Base-by-base conservation (phyloP, 164 flowering plant genomes). In the Aristolochia californica region DNA sequence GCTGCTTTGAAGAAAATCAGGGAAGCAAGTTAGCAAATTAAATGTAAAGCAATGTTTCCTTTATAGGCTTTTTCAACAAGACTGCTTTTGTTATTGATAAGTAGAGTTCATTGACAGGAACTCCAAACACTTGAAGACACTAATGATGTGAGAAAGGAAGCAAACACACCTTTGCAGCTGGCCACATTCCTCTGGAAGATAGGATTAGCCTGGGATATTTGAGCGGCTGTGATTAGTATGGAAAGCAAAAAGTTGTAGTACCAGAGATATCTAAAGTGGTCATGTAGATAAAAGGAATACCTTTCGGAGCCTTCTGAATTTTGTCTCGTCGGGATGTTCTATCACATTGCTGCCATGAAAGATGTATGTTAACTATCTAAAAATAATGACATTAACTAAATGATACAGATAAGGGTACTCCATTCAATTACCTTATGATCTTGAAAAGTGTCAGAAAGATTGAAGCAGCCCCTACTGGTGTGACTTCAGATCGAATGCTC, bases 251-350 rank as follows among this genome's bases (percentile, higher is more conserved):
- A 24, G 24, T 47, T 47, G 50, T 17, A 47, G 13, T 47, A 47
- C 10, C 5, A 5, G 18, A 47, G 0, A 8, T 20, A 17, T 47
- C 18, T 7, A 0, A 47, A 20, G 18, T n/a, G n/a, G n/a, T n/a
- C 22, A 1, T 13, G 4, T 47, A 8, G 10, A 47, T 0, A 14
- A n/a, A 55, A 25, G 17, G 13, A 22, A 13, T 77, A 89, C 97
- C 97, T 84, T 94, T 4, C 97, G 80, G 2, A 94, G 75, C 69
- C 75, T 80, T 64, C 69, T 84, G 63, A 76, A 94, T 66, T 87
- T 94, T 54, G 71, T 66, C 48, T 87, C 93, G 70, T 70, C 64
- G 5, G 99, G 99, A 66, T 89, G 80, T 65, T 87, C 93, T 38
- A 83, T 83, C 66, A 80, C 78, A 68, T 94, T 94, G 74, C 99